These are phyloP conservation scores for Antarctomyces pellizariae DNA, from an alignment of 495 filamentous ascomycete genomes.

Conservation along the genomic window DNA sequence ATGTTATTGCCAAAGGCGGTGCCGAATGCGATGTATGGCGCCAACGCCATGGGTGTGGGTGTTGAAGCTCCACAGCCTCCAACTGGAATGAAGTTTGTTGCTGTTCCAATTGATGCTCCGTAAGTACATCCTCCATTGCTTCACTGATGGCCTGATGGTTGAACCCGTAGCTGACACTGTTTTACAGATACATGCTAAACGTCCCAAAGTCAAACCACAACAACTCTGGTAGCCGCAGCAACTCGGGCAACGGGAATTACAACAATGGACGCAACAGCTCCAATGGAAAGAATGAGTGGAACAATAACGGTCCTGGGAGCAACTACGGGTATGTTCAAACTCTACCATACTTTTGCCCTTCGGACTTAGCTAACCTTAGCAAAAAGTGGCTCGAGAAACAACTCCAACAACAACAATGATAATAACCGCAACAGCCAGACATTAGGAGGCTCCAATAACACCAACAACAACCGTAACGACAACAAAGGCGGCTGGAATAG, in stretches of 20 bases:
- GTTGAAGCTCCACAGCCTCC: too few species aligned
- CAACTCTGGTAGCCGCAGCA: background rate
- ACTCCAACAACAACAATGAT: constrained; percentile 4
- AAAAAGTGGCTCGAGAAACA: constrained; percentile 1
- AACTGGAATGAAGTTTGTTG: too few species aligned
- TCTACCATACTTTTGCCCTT: background rate
- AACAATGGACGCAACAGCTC: constrained; percentile 2
- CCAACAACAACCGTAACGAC: constrained; percentile 1
- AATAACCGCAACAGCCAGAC: constrained; percentile 4
- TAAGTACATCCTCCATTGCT: too few species aligned
- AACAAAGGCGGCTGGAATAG: constrained; percentile 1
- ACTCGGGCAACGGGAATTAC: constrained; percentile 1
- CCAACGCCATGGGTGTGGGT: background rate
- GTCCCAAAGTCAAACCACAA: constrained; percentile 1
- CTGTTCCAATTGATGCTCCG: too few species aligned
- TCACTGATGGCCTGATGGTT: constrained; percentile 1
- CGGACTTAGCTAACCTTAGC: background rate
- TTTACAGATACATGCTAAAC: background rate
- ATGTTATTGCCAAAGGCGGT: constrained; percentile 1
- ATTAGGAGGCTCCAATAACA: constrained; percentile 2
- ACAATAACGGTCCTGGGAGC: background rate
- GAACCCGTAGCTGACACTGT: background rate
- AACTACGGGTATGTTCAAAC: background rate
- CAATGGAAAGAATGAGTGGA: constrained; percentile 2
- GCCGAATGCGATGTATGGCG: constrained; percentile 3